phyloP scores from a whole-genome alignment of 495 filamentous ascomycete genomes.

The Annulohypoxylon moriforme region DNA sequence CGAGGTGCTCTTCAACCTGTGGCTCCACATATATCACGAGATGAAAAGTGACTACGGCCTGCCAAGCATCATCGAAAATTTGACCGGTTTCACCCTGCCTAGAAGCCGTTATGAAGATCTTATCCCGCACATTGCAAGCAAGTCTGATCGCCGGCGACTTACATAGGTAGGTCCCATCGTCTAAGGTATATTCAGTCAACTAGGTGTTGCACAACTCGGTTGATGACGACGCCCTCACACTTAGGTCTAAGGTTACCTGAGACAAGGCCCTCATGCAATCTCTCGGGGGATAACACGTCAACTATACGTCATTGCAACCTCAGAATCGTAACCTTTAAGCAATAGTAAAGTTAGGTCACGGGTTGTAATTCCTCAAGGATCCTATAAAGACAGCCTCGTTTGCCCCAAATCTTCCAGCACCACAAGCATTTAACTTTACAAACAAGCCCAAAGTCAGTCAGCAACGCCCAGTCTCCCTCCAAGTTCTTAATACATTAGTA shows the following conservation, averaged over 20 bases:
- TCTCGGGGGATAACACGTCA: conserved; percentile 15
- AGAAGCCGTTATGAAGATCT: neutral
- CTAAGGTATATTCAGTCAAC: neutral
- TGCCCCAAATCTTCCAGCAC: conserved; percentile 21
- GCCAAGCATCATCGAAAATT: conserved; percentile 1
- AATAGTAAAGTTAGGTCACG: conserved; percentile 22
- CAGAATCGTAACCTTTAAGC: conserved; percentile 28
- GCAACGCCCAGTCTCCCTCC: conserved; percentile 19
- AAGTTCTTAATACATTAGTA: conserved; percentile 27
- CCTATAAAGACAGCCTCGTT: conserved; percentile 28
- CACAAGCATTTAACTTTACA: conserved; percentile 24
- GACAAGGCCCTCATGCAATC: conserved; percentile 2
- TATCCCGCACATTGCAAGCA: neutral
- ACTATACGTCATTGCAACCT: conserved; percentile 19
- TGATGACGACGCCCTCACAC: conserved; percentile 7
- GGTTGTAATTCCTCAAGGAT: conserved; percentile 29
- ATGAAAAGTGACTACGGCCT: neutral
- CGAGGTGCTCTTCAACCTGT: neutral
- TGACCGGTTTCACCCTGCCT: neutral
- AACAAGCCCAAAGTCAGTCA: conserved; percentile 21
- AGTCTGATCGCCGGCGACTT: neutral
- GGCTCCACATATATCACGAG: neutral
- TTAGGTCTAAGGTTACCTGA: neutral
- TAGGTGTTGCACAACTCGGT: neutral
- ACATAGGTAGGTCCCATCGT: neutral